Percentiles rank a stretch among this genome's conserved stretches.
Evolutionary conservation across 2,329 filamentous ascomycete genomes (phyloP).

Genomic region (Bipolaris zeicola): DNA sequence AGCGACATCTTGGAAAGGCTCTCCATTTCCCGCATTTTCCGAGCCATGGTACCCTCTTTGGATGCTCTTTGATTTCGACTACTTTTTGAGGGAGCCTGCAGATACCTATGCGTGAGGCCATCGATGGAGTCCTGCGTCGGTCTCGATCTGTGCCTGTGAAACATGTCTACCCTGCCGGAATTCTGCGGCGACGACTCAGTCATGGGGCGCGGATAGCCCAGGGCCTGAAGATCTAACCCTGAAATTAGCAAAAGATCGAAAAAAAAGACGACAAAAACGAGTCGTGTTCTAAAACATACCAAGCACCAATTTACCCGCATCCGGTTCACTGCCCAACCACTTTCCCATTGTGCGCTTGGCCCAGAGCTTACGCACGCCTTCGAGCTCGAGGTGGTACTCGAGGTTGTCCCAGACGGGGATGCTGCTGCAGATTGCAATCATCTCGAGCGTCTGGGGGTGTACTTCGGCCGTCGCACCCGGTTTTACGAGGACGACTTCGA

Average conservation of each 20-base stretch:
- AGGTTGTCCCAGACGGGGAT: slow-evolving; percentile 29
- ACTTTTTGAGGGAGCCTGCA: background rate
- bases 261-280: background rate
- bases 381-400: slow-evolving; percentile 32
- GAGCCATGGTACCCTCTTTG: background rate
- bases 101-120: background rate
- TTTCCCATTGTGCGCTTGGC: slow-evolving; percentile 27
- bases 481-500: slow-evolving; percentile 36
- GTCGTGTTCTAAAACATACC: slow-evolving; percentile 17
- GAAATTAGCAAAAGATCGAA: slow-evolving; percentile 1
- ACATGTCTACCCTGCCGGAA: background rate
- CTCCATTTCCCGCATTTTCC: slow-evolving; percentile 9
- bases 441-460: slow-evolving; percentile 22
- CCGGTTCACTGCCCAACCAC: slow-evolving; percentile 34
- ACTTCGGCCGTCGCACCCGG: slow-evolving; percentile 21
- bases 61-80: background rate
- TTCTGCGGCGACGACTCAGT: background rate
- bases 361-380: slow-evolving; percentile 28
- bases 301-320: slow-evolving; percentile 26
- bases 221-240: slow-evolving; percentile 25
- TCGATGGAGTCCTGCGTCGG: background rate
- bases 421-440: slow-evolving; percentile 26
- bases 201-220: background rate
- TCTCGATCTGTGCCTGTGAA: background rate
- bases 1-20: slow-evolving; percentile 1